Evolutionary conservation across 768 basidiomycete species (phyloP).

Genomic region (Lactarius hengduanensis): DNA sequence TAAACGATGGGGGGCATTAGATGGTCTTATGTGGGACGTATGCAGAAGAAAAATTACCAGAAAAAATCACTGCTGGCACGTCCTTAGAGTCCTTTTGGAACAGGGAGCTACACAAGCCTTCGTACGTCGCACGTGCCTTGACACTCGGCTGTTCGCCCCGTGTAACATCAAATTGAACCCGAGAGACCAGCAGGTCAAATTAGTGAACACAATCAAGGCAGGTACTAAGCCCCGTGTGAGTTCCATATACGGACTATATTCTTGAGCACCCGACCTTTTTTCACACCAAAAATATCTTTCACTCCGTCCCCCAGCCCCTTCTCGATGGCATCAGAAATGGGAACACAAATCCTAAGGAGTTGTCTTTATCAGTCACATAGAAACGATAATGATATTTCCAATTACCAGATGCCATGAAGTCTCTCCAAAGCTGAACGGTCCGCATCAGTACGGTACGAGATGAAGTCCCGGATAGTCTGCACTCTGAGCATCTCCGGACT

Average conservation of each 20-base stretch:
- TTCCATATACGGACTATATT: neutral
- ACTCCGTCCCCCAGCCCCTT: no score
- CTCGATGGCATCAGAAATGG: no score
- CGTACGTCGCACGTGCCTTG: neutral
- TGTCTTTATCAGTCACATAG: neutral
- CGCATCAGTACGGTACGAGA: neutral
- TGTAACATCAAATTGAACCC: neutral
- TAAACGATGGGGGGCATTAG: neutral
- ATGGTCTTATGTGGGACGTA: neutral
- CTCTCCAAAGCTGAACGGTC: constrained; percentile 1
- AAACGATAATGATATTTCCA: neutral
- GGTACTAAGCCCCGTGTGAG: constrained; percentile 6
- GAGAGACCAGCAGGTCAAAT: constrained; percentile 7
- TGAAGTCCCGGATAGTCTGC: no score
- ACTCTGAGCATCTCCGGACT: neutral
- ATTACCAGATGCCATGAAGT: constrained; percentile 18
- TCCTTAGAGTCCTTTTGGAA: neutral
- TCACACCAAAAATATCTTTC: no score
- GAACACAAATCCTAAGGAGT: constrained; percentile 13
- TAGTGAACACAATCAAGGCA: constrained; percentile 9
- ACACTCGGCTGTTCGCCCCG: neutral
- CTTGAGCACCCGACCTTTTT: no score
- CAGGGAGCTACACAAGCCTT: neutral
- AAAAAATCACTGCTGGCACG: neutral
- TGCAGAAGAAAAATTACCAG: constrained; percentile 3